Conservation (phyloP, 768 basidiomycete species). For the Leccinum aurantiacum region DNA sequence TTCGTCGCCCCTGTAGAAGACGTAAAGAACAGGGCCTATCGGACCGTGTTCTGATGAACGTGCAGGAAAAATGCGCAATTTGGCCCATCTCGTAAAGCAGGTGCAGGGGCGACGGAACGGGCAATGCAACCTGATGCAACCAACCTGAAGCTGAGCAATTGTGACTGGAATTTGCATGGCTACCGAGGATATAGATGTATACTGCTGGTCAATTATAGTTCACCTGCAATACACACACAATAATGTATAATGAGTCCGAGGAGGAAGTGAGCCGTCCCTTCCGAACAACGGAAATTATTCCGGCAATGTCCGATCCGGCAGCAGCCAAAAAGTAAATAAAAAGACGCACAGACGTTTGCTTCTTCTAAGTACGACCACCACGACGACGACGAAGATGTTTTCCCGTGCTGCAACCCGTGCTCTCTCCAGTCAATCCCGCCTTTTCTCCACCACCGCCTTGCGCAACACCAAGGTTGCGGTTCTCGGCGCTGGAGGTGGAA, state of each 20-base stretch:
- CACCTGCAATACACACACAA: background rate
- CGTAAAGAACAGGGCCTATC: background rate
- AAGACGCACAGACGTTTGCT: background rate
- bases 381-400: constrained; percentile 52
- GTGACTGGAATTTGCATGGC: background rate
- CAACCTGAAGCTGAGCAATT: background rate
- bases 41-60: background rate
- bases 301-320: constrained; percentile 18
- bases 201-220: no score
- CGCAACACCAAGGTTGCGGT: constrained; percentile 89
- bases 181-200: no score
- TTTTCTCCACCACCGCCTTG: constrained; percentile 73
- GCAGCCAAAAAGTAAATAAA: constrained; percentile 10
- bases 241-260: no score
- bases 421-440: constrained; percentile 54
- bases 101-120: background rate
- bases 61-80: background rate
- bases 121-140: background rate
- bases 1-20: constrained; percentile 2
- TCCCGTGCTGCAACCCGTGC: constrained; percentile 61
- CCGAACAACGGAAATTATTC: background rate
- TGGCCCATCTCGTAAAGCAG: background rate
- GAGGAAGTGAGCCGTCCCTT: no score
- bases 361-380: constrained; percentile 11
- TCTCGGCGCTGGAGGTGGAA: constrained; percentile 97